Base-by-base conservation (phyloP, 2,329 filamentous ascomycete genomes). In the Cladophialophora yegresii region DNA sequence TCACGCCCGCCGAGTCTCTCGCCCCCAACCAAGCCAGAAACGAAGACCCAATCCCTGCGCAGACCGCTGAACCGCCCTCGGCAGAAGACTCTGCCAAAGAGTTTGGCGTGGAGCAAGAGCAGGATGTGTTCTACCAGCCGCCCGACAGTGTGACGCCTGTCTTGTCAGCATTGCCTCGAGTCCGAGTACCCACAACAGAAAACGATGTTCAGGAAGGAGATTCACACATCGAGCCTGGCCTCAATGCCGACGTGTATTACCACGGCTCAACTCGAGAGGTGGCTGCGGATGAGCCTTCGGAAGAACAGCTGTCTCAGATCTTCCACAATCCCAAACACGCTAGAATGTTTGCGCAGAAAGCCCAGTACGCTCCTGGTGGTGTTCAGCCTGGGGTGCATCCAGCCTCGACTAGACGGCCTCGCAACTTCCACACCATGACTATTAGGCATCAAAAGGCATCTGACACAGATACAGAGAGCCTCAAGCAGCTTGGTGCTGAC, bases 321-420 rank as follows among this genome's bases (percentile, higher is more conserved):
- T 89, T 89, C 71, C 83, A 84, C 62, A 89, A 84, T 61, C 83
- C 82, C 2, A 81, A 80, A 61, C 83, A 67, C 22, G 83, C 85
- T 30, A 81, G 77, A 65, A 79, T 85, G 74, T 76, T 89, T 13
- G 81, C 83, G 32, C 79, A 79, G 79, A 82, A 66, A 74, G 74
- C 61, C 69, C 73, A 57, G 62, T 65, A 61, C 30, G 59, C 33
- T 72, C 76, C 63, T 36, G 61, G 65, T 13, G 62, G 61, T 47
- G 55, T 62, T n/a, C 51, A 54, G 28, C 51, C 28, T 5, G 51
- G 23, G 8, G 26, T n/a, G 9, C 51, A 30, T 33, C 51, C 51
- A 30, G 28, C 51, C 4, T 43, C 58, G 22, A 23, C 58, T 10
- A 40, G 47, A 36, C 45, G 57, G 47, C 58, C 6, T 57, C 40